Evolutionary conservation across 1,139 yeast genomes (phyloP).

Genomic region (Yamadazyma sp.): DNA sequence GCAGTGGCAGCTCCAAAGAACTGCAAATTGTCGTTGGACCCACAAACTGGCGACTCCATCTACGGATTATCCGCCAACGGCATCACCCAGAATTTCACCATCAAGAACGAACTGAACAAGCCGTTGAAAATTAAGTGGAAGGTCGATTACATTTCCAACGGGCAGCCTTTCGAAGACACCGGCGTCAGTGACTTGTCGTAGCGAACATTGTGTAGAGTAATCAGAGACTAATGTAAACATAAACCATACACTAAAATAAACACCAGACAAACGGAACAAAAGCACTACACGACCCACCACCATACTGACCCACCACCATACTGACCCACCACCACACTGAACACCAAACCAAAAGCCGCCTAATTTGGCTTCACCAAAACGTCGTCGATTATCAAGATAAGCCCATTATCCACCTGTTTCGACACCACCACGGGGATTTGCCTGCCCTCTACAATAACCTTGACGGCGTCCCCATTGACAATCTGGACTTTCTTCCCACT

Average conservation of each 20-base stretch:
- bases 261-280: too few species aligned
- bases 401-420: slow-evolving; percentile 58
- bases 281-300: too few species aligned
- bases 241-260: too few species aligned
- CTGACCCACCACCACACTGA: too few species aligned
- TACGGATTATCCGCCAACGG: slow-evolving; percentile 53
- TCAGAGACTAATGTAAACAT: not conserved
- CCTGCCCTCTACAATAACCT: slow-evolving; percentile 9
- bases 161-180: slow-evolving; percentile 50
- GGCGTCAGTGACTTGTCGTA: slow-evolving; percentile 45
- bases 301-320: too few species aligned
- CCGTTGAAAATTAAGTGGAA: slow-evolving; percentile 82
- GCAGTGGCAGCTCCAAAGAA: slow-evolving; percentile 82
- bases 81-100: slow-evolving; percentile 58
- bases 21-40: slow-evolving; percentile 61
- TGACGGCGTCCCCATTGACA: slow-evolving; percentile 27
- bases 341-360: not conserved
- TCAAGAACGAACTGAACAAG: slow-evolving; percentile 51
- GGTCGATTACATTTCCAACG: slow-evolving; percentile 54
- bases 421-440: slow-evolving; percentile 36
- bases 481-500: slow-evolving; percentile 44
- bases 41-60: slow-evolving; percentile 64
- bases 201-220: not conserved
- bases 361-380: slow-evolving; percentile 26
- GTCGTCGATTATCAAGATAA: slow-evolving; percentile 50